Conservation (phyloP, 164 flowering plant genomes). For the Vitis rotundifolia region DNA sequence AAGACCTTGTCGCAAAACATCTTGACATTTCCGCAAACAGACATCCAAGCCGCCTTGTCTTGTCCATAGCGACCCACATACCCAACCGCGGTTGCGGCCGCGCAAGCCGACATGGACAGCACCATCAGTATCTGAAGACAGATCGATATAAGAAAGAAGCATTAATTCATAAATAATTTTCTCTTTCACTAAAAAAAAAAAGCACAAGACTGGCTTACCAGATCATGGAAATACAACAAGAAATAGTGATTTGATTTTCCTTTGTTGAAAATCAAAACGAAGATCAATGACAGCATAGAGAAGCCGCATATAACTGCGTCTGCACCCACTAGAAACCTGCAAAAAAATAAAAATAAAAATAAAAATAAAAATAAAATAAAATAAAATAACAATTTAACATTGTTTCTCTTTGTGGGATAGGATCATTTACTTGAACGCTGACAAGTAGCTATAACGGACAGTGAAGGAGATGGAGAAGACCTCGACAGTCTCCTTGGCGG, state of each 20-base stretch:
- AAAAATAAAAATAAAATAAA: neutral
- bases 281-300: conserved; percentile 41
- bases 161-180: neutral
- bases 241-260: conserved; percentile 24
- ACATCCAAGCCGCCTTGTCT: conserved; percentile 44
- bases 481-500: conserved; percentile 26
- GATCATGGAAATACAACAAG: conserved; percentile 49
- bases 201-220: conserved; percentile 33
- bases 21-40: conserved; percentile 39
- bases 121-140: conserved; percentile 44
- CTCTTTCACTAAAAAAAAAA: neutral
- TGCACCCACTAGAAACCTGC: conserved; percentile 52
- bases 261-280: conserved; percentile 10
- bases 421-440: conserved; percentile 42
- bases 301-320: conserved; percentile 35
- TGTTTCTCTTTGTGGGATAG: too few species aligned
- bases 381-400: neutral
- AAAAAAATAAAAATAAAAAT: neutral
- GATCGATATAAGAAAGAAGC: neutral
- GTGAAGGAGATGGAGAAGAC: conserved; percentile 25
- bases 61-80: conserved; percentile 52
- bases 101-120: conserved; percentile 41
- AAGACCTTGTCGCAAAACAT: conserved; percentile 44
- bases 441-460: conserved; percentile 41
- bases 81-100: conserved; percentile 59